phyloP scores from a whole-genome alignment of 1,139 yeast genomes.

The Saccharomyces hybrid region DNA sequence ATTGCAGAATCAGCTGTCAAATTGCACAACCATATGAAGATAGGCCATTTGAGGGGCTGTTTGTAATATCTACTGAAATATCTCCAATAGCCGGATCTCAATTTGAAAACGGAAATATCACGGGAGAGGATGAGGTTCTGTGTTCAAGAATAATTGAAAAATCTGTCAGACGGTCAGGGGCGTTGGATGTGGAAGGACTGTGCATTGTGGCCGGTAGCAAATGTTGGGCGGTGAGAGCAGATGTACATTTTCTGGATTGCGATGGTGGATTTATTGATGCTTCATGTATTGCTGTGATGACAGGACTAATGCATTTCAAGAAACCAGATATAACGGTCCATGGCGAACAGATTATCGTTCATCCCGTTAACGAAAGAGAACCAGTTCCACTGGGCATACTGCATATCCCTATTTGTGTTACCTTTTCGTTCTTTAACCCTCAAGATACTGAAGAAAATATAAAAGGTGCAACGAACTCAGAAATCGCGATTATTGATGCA shows the following conservation, averaged over 20 bases:
- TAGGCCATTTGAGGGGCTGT: conserved; percentile 88
- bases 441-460: conserved; percentile 55
- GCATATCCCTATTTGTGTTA: conserved; percentile 87
- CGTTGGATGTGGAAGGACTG: conserved; percentile 80
- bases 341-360: conserved; percentile 63
- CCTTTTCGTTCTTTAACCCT: conserved; percentile 77
- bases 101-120: conserved; percentile 62
- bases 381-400: conserved; percentile 80
- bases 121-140: conserved; percentile 69
- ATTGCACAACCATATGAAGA: conserved; percentile 82
- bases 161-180: conserved; percentile 81
- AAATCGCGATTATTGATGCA: conserved; percentile 68
- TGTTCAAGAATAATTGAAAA: conserved; percentile 80
- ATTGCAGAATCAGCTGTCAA: conserved; percentile 71
- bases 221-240: conserved; percentile 87
- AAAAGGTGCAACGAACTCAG: conserved; percentile 54
- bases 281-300: conserved; percentile 82
- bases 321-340: conserved; percentile 76
- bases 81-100: conserved; percentile 83
- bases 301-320: conserved; percentile 73
- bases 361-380: conserved; percentile 67
- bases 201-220: conserved; percentile 87
- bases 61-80: conserved; percentile 75
- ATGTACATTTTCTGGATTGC: conserved; percentile 75
- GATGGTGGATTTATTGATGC: conserved; percentile 93